Evolutionary conservation across 371 early-diverging fungal genomes (phyloP).

Genomic region (Mucor lusitanicus): DNA sequence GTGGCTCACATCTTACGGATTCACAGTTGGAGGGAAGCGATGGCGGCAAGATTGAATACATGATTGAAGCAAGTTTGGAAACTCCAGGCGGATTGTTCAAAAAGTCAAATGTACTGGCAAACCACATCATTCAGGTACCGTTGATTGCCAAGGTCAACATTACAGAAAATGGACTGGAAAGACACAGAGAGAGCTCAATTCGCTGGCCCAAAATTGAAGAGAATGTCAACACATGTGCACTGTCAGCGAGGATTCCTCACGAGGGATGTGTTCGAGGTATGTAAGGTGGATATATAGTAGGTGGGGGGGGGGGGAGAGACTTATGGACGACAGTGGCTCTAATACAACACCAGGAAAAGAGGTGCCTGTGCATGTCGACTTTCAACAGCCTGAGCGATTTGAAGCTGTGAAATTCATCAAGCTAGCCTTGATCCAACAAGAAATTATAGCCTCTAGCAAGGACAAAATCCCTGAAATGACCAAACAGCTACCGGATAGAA

Average conservation of each 20-base stretch:
- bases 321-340: not conserved
- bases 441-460: constrained; percentile 7
- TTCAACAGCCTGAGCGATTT: constrained; percentile 7
- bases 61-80: constrained; percentile 13
- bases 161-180: not conserved
- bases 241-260: constrained; percentile 9
- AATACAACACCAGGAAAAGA: not conserved
- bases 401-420: not conserved
- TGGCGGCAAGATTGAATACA: constrained; percentile 17
- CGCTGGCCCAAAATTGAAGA: constrained; percentile 15
- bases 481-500: constrained; percentile 9
- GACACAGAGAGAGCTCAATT: not conserved
- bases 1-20: not conserved
- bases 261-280: constrained; percentile 12
- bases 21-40: constrained; percentile 5
- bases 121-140: constrained; percentile 5
- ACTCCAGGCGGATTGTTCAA: constrained; percentile 10
- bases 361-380: constrained; percentile 1
- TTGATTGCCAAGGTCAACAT: constrained; percentile 2
- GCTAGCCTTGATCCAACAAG: constrained; percentile 2
- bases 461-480: constrained; percentile 16
- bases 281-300: not conserved
- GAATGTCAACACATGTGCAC: constrained; percentile 3
- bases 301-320: not conserved
- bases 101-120: not conserved